A percentile compares a stretch with the other conserved stretches of the same genome.
These are phyloP conservation scores for Isabelozyma heimii DNA, from an alignment of 805 yeast species.

Conservation along the genomic window DNA sequence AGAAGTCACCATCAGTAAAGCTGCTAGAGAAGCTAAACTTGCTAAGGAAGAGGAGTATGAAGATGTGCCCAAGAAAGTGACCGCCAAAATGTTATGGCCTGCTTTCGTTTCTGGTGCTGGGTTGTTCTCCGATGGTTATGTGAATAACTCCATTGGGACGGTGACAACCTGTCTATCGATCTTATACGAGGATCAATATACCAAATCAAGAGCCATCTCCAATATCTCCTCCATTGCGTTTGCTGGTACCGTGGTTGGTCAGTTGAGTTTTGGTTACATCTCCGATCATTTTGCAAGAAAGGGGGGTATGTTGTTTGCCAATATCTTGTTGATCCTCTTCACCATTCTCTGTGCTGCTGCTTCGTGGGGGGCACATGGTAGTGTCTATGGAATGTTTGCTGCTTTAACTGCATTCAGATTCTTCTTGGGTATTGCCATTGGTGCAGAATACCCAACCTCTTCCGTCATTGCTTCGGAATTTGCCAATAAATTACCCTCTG, in stretches of 20 bases:
- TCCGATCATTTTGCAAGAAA: conserved; percentile 82
- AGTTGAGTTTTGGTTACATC: conserved; percentile 73
- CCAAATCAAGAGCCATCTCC: conserved; percentile 64
- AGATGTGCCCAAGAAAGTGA: conserved; percentile 11
- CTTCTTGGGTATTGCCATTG: conserved; percentile 87
- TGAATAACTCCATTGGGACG: conserved; percentile 79
- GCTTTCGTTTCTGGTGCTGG: conserved; percentile 89
- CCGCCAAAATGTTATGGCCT: conserved; percentile 47
- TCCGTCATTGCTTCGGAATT: conserved; percentile 94
- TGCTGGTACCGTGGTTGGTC: conserved; percentile 89
- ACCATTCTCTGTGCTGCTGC: conserved; percentile 79
- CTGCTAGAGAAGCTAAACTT: conserved; percentile 10
- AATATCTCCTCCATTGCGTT: conserved; percentile 87
- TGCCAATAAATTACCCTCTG: conserved; percentile 72
- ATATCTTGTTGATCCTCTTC: conserved; percentile 70
- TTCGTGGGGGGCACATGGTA: conserved; percentile 73
- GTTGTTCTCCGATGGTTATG: conserved; percentile 88
- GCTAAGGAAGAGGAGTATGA: conserved; percentile 20
- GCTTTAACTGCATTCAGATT: conserved; percentile 83
- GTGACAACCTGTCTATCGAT: conserved; percentile 66
- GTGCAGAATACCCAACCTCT: conserved; percentile 94
- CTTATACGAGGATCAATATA: conserved; percentile 64
- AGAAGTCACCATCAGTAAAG: conserved; percentile 42
- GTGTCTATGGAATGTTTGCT: conserved; percentile 74
- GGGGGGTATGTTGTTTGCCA: conserved; percentile 77